These are phyloP conservation scores for Kluyveromyces starmeri DNA, from an alignment of 805 yeast genomes.

Conservation along the genomic window DNA sequence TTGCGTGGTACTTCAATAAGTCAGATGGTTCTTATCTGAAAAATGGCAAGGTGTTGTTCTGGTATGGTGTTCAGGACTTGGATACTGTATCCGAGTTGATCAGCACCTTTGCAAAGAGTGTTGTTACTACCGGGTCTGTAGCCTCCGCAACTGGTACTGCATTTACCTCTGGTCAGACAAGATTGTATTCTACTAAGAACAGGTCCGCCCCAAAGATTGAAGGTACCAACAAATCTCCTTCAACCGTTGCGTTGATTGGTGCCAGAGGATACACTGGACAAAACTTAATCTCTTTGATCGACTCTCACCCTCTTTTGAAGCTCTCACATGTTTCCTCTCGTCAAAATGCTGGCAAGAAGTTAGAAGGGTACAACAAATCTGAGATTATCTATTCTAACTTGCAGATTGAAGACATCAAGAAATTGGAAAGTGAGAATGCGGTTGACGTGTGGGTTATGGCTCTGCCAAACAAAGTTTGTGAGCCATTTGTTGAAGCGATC, in stretches of 20 bases:
- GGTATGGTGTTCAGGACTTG: constrained; percentile 80
- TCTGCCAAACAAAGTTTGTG: constrained; percentile 93
- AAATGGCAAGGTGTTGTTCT: constrained; percentile 82
- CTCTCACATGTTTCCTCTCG: constrained; percentile 92
- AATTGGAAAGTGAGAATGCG: constrained; percentile 62
- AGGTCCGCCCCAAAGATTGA: constrained; percentile 49
- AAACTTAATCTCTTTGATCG: constrained; percentile 78
- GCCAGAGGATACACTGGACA: constrained; percentile 98
- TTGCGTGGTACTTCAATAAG: constrained; percentile 84
- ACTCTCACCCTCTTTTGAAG: constrained; percentile 81
- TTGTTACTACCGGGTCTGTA: constrained; percentile 25
- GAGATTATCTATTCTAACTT: constrained; percentile 77
- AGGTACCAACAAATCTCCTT: constrained; percentile 51
- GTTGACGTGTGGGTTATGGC: constrained; percentile 99
- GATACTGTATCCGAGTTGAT: constrained; percentile 56
- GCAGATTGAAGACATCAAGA: constrained; percentile 76
- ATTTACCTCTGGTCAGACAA: constrained; percentile 40
- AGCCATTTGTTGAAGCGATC: constrained; percentile 76
- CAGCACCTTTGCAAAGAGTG: constrained; percentile 36
- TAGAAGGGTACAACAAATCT: constrained; percentile 78
- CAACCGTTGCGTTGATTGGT: constrained; percentile 89
- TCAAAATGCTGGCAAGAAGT: constrained; percentile 79
- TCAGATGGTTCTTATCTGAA: constrained; percentile 91
- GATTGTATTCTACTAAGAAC: constrained; percentile 32
- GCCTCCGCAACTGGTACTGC: constrained; percentile 23